Base-by-base conservation (phyloP, 352 stramenopile species). In the Phytopythium aichiense region DNA sequence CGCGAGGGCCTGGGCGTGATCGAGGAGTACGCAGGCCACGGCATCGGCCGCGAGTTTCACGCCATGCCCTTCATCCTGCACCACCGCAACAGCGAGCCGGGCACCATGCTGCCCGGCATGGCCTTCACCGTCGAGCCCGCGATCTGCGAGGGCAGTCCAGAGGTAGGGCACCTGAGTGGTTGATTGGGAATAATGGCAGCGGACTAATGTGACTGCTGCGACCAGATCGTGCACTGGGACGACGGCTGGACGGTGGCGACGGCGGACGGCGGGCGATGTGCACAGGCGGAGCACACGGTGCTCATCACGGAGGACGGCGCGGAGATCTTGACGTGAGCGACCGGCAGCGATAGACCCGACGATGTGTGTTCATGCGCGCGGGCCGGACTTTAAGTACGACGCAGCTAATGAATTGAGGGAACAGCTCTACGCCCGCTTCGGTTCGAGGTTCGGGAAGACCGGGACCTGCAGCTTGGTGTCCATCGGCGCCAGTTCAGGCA, bases 101-200 rank as follows among this genome's bases (percentile, higher is more conserved):
- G 79, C 22, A 65, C 86, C 53, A 92, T 96, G 79, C 70, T 92
- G 35, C 80, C 85, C 0, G 97, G 97, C 28, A 98, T 99, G 95
- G 94, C 98, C 25, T 99, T 99, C 79, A 99, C 98, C 0, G 98
- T 99, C 66, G 98, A 99, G 79, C 97, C 97, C 3, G 98, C 98
- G 61, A 78, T 99, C 35, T 97, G 88, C 13, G 93, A 99, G 72
- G 90, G 90, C 51, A 87, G 69, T 53, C 73, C 77, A 3, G 82
- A 98, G 78, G 85, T 94, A 59, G 45, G 71, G 40, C 40, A 9
- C 15, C 5, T 3, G 18, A 11, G 18, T 49, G 2, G 35, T 1
- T 40, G 35, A 11, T 40, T 40, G 35, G 9, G 35, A 8, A 16
- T 7, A 7, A 9, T 5, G 6, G 12, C 35, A 18, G 15, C 30